Percentiles rank a stretch among this genome's conserved stretches.
Conservation (phyloP, 2,329 filamentous ascomycete genomes). For the Sphaerostilbella broomeana region DNA sequence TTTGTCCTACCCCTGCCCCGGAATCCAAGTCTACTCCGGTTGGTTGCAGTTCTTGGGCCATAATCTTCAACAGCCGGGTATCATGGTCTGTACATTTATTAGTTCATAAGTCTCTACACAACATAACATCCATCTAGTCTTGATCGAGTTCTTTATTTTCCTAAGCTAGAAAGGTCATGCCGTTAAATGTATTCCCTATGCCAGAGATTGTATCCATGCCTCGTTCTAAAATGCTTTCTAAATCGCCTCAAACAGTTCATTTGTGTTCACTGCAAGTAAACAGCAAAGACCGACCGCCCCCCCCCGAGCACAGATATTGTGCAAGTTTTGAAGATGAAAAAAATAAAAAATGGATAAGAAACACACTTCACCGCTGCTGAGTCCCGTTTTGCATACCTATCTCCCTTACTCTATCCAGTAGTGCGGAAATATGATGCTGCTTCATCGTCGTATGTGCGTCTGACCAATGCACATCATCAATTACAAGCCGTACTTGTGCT, state of each 20-base stretch:
- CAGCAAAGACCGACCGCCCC: too few relatives aligned
- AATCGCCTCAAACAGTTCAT: too few relatives aligned
- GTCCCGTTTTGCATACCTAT: constrained; percentile 11
- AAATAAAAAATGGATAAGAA: background rate
- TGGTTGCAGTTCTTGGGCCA: constrained; percentile 5
- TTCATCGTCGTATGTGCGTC: constrained; percentile 5
- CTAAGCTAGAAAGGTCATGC: too few relatives aligned
- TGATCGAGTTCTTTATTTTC: too few relatives aligned
- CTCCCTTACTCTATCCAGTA: constrained; percentile 12
- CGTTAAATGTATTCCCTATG: too few relatives aligned
- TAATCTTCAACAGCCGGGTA: too few relatives aligned
- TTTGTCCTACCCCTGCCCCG: constrained; percentile 11
- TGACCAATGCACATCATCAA: constrained; percentile 49
- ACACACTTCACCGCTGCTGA: constrained; percentile 9
- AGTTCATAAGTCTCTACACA: background rate
- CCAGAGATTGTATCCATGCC: too few relatives aligned
- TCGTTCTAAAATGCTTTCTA: too few relatives aligned
- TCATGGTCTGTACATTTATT: background rate
- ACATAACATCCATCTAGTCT: background rate
- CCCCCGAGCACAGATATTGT: too few relatives aligned
- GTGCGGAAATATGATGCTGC: constrained; percentile 4
- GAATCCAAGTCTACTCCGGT: constrained; percentile 3
- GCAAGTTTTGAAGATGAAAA: background rate
- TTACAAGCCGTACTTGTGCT: constrained; percentile 56
- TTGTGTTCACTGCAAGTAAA: too few relatives aligned